Base-by-base conservation (phyloP, 2,329 filamentous ascomycete species). In the Claviceps spartinae region DNA sequence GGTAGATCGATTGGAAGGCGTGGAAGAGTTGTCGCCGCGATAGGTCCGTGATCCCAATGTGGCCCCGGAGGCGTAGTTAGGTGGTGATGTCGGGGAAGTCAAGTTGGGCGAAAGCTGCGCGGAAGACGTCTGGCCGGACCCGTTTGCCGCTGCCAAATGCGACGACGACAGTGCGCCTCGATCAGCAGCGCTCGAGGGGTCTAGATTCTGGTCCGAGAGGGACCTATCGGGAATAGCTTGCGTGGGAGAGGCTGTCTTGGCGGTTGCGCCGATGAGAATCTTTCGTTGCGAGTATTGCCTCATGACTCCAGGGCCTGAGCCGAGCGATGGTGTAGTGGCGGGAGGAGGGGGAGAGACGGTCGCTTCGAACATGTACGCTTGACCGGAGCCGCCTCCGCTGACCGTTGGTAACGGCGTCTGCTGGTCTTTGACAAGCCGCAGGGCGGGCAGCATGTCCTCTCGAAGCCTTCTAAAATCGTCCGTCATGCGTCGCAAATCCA, bases 391-490 rank as follows among this genome's bases (percentile, higher is more conserved):
- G 52, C 63, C 30, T 9, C 30, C 61, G 57, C 63, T 64, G 51
- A 72, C 54, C 48, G 69, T 70, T 43, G 90, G 90, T 22, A 97
- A 74, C 38, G 91, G 91, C 63, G 95, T 88, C 57, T 89, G 86
- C 60, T 85, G 85, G 65, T 97, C 90, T 71, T 97, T 97, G 61
- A 84, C 86, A 62, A 95, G 82, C 56, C 90, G 87, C 62, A 96
- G 81, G 20, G 95, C 84, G 3, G 93, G 91, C 36, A 97, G 75
- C 63, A 96, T 81, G 63, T 98, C 93, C 67, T 97, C 91, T 52
- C 93, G 79, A 56, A 98, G 70, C 58, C 88, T 84, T 59, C 86
- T 79, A 65, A 95, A 95, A 64, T 97, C 90, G 42, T 96, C 88
- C 13, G 85, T 84, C 61, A 97, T 78, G 55, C 85, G 82, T 56